These are phyloP conservation scores for Gillenia trifoliata DNA, from an alignment of 306 rosid genomes.

Conservation along the genomic window DNA sequence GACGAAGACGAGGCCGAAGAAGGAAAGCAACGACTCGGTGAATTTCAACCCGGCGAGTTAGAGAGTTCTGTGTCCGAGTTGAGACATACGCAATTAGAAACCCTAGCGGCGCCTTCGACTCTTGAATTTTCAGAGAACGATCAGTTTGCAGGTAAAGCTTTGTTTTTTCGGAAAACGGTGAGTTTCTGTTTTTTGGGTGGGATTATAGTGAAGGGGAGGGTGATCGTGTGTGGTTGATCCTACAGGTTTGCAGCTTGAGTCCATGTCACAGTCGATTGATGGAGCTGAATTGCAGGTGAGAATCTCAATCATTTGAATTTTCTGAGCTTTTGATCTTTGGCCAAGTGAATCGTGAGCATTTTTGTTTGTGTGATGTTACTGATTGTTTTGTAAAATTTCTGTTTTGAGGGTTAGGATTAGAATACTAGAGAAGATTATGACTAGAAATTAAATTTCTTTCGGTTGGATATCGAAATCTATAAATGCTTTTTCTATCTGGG, in stretches of 20 bases:
- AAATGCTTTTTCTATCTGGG: background rate
- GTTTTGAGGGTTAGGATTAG: background rate
- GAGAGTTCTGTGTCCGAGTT: constrained; percentile 10
- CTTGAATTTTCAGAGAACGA: constrained; percentile 21
- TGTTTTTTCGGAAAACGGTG: background rate
- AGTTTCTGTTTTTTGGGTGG: background rate
- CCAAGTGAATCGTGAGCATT: background rate
- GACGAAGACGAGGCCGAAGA: constrained; percentile 15
- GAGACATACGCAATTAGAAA: constrained; percentile 32
- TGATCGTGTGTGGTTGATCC: constrained; percentile 24
- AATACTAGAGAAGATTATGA: constrained; percentile 7
- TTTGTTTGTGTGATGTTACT: background rate
- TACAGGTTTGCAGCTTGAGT: constrained; percentile 42
- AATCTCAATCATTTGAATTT: constrained; percentile 14
- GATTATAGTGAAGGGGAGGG: constrained; percentile 6
- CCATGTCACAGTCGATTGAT: constrained; percentile 27
- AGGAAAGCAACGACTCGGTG: constrained; percentile 10
- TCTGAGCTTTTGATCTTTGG: background rate
- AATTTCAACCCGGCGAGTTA: constrained; percentile 22
- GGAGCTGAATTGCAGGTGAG: constrained; percentile 57
- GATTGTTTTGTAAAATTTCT: background rate
- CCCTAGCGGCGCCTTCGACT: constrained; percentile 54
- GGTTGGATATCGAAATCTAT: background rate
- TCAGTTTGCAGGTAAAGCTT: constrained; percentile 40
- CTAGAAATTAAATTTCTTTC: background rate